Evolutionary conservation across 2,329 filamentous ascomycete species (phyloP).

Genomic region (Colletotrichum abscissum): DNA sequence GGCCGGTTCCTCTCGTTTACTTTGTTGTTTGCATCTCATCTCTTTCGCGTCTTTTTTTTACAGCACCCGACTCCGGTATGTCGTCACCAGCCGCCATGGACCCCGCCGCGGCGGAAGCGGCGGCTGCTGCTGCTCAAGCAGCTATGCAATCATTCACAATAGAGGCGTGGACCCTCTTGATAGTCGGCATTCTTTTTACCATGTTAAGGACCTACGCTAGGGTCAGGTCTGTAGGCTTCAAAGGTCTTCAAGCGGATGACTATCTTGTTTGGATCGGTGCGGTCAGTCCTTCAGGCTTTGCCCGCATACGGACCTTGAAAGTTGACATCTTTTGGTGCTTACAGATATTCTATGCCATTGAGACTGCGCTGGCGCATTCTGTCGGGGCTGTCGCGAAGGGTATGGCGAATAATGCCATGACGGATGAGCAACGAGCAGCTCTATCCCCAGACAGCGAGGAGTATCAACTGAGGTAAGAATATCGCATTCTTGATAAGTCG

Average conservation of each 20-base stretch:
- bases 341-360: slow-evolving; percentile 42
- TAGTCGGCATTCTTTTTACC: neutral
- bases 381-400: slow-evolving; percentile 55
- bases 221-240: neutral
- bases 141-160: neutral
- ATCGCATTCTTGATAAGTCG: no score
- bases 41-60: neutral
- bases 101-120: neutral
- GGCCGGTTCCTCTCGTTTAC: neutral
- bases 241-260: neutral
- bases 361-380: slow-evolving; percentile 41
- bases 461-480: slow-evolving; percentile 50
- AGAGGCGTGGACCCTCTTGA: neutral
- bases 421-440: slow-evolving; percentile 56
- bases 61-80: neutral
- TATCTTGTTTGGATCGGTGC: neutral
- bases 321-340: neutral
- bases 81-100: neutral
- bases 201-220: neutral
- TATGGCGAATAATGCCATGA: slow-evolving; percentile 69
- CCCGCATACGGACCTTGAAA: neutral
- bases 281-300: neutral
- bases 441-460: slow-evolving; percentile 58
- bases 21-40: neutral
- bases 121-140: no score